Percentiles rank a stretch among this genome's conserved stretches.
Conservation (phyloP, 2,329 filamentous ascomycete species). For the Lecanicillium sp. region DNA sequence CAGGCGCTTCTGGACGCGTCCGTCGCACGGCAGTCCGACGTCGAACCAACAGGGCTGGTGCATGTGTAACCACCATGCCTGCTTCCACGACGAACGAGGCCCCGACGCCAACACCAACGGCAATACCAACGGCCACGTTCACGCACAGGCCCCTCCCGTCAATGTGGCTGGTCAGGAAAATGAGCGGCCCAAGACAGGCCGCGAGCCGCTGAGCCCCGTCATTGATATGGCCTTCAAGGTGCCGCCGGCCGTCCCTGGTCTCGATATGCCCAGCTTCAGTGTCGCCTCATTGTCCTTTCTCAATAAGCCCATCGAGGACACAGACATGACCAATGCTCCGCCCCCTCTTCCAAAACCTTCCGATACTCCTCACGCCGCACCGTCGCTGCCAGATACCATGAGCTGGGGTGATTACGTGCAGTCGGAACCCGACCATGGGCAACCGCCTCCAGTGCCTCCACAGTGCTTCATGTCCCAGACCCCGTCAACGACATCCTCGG, state of each 20-base stretch:
- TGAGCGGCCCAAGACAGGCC: slow-evolving; percentile 37
- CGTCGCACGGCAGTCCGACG: slow-evolving; percentile 23
- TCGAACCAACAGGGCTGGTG: slow-evolving; percentile 43
- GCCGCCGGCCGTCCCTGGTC: slow-evolving; percentile 24
- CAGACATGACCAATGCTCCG: slow-evolving; percentile 12
- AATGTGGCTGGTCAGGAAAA: slow-evolving; percentile 41
- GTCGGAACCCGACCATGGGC: slow-evolving; percentile 26
- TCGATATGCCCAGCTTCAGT: slow-evolving; percentile 32
- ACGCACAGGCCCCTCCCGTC: slow-evolving; percentile 12
- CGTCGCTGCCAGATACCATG: slow-evolving; percentile 48
- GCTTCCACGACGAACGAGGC: slow-evolving; percentile 46
- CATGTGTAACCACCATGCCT: slow-evolving; percentile 58
- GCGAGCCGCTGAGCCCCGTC: slow-evolving; percentile 46
- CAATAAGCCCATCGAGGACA: slow-evolving; percentile 21
- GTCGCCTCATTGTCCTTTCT: slow-evolving; percentile 26
- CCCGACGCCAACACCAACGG: slow-evolving; percentile 14
- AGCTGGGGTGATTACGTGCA: slow-evolving; percentile 39
- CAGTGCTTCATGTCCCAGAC: slow-evolving; percentile 44
- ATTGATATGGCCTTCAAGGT: slow-evolving; percentile 38
- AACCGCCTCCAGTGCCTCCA: slow-evolving; percentile 38
- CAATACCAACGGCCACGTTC: neutral
- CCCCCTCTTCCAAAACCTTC: slow-evolving; percentile 16
- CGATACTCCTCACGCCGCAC: slow-evolving; percentile 22
- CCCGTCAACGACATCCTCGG: slow-evolving; percentile 44
- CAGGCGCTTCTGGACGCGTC: slow-evolving; percentile 51